These are phyloP conservation scores for Taiozyma sp. DNA, from an alignment of 1,139 yeast genomes.

Conservation along the genomic window DNA sequence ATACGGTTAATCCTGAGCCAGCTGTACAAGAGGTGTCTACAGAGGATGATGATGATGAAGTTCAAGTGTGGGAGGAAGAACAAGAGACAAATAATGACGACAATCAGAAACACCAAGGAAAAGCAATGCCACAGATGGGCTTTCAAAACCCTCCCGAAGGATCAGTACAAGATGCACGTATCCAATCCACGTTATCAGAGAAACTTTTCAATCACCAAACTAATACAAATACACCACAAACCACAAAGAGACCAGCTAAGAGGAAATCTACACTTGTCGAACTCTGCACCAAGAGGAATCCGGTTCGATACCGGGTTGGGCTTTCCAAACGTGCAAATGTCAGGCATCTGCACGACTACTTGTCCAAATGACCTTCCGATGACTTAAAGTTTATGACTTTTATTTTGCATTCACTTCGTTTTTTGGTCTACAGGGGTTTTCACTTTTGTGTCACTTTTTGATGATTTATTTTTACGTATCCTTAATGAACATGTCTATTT, in stretches of 20 bases:
- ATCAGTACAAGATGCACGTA: background rate
- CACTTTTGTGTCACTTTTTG: background rate
- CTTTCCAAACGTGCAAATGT: conserved; percentile 11
- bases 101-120: background rate
- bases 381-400: background rate
- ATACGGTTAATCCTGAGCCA: background rate
- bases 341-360: conserved; percentile 9
- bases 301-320: conserved; percentile 9
- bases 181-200: background rate
- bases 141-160: background rate
- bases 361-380: conserved; percentile 2
- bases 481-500: background rate
- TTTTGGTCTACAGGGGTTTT: background rate
- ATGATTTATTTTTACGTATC: background rate
- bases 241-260: background rate
- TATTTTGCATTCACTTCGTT: background rate
- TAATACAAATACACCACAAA: background rate
- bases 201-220: background rate
- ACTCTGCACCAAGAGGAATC: conserved; percentile 5
- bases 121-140: background rate
- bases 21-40: background rate
- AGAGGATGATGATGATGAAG: background rate
- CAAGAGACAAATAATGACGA: background rate
- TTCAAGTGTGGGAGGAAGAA: background rate
- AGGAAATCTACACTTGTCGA: conserved; percentile 5